Base-by-base conservation (phyloP, 805 yeast species). In the Saccharomycopsis sp. region DNA sequence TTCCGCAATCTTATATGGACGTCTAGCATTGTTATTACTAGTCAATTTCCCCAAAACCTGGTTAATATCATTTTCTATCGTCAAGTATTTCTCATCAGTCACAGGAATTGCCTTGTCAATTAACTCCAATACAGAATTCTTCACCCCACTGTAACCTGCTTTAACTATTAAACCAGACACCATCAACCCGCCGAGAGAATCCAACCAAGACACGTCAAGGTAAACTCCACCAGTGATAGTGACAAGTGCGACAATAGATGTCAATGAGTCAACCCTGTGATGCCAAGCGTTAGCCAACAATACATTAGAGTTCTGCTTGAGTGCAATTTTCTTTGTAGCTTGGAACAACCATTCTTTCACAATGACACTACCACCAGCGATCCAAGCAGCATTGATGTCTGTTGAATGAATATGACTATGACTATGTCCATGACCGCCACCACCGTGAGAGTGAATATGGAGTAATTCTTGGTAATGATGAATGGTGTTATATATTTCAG, bases 251-350 rank as follows among this genome's bases (percentile, higher is more conserved):
- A 90, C 97, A 19, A 83, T 70, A 0, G 97, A 86, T 1, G 97
- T 94, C 54, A 93, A 61, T 1, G 95, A 83, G 59, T 93, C 98
- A 8, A 90, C 93, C 51, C 98, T 73, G 59, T 93, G 98, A 61
- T 93, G 98, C 97, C 98, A 93, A 2, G 98, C 98, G 59, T 93
- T 93, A 3, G 98, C 98, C 40, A 86, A 79, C 39, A 93, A 70
- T 3, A 93, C 97, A 51, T 87, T 86, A 0, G 96, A 87, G 58
- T 85, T 84, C 23, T 86, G 74, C 50, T 74, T 68, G 40, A 70
- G 68, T 1, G 97, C 98, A 19, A 93, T 78, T 50, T 78, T 77
- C 63, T 81, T 73, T 0, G 98, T 93, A 9, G 86, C 84, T 47
- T 77, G 77, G 64, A 77, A 93, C 34, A 93, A 76, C 75, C 95